A percentile compares a stretch with the other conserved stretches of the same genome.
Conservation (phyloP, 2,329 filamentous ascomycete species). For the Coniochaeta ligniaria region DNA sequence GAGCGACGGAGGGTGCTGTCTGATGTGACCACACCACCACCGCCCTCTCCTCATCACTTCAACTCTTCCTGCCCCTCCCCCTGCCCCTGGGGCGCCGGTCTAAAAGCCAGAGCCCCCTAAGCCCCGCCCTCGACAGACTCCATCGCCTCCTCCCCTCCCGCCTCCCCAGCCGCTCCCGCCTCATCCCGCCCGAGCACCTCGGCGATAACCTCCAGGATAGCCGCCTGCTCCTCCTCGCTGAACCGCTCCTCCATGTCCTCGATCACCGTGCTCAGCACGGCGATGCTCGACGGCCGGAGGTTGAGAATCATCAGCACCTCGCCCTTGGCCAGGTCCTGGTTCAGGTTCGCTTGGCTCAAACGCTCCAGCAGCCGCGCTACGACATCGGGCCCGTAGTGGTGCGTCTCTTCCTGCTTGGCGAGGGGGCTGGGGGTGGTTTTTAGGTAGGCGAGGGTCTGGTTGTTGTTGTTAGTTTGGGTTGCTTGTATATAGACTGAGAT, state of each 20-base stretch:
- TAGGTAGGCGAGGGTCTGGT: constrained; percentile 56
- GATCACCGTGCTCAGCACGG: constrained; percentile 54
- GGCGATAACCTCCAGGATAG: constrained; percentile 48
- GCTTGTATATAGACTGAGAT: neutral
- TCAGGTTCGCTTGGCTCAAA: constrained; percentile 30
- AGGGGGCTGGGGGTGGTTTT: constrained; percentile 47
- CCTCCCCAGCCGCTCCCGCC: constrained; percentile 6
- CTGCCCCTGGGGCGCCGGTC: neutral
- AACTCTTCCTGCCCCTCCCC: neutral
- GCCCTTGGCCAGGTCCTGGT: constrained; percentile 57
- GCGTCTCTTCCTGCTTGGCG: constrained; percentile 41
- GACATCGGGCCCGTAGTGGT: constrained; percentile 39
- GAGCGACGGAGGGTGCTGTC: constrained; percentile 45
- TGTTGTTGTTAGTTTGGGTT: neutral
- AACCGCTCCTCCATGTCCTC: constrained; percentile 60
- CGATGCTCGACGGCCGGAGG: constrained; percentile 49
- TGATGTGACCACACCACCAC: constrained; percentile 30
- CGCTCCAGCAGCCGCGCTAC: constrained; percentile 47
- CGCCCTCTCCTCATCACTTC: neutral
- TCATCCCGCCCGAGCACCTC: constrained; percentile 50
- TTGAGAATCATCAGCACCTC: constrained; percentile 65
- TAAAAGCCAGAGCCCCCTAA: constrained; percentile 12
- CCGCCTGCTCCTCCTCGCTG: constrained; percentile 48
- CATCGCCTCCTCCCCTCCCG: constrained; percentile 20
- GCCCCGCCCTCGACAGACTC: constrained; percentile 27